Conservation (phyloP, 345 rosid genomes). For the Pistacia vera region DNA sequence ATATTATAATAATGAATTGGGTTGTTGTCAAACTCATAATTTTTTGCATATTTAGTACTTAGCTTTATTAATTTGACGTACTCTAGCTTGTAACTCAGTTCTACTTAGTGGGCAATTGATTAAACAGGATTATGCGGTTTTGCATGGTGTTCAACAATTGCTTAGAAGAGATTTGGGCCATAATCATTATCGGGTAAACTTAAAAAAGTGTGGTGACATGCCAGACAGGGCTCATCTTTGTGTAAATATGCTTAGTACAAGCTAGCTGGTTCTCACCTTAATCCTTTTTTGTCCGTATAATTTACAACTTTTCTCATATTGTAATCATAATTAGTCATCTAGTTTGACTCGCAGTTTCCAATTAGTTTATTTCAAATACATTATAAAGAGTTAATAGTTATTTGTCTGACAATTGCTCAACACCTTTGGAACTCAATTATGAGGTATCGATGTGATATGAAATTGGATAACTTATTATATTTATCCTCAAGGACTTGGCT, state of each 20-base stretch:
- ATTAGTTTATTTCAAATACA: neutral
- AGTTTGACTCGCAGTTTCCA: neutral
- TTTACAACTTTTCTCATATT: neutral
- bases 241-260: neutral
- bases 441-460: neutral
- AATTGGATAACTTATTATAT: neutral
- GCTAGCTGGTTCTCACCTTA: neutral
- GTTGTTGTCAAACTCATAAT: too few relatives aligned
- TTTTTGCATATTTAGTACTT: neutral
- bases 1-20: neutral
- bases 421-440: neutral
- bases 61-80: too few relatives aligned
- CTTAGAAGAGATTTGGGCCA: neutral
- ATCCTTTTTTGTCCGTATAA: neutral
- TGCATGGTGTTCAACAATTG: neutral
- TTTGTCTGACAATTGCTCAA: neutral
- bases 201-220: slow-evolving; percentile 1
- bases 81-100: neutral
- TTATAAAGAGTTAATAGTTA: neutral
- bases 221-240: neutral
- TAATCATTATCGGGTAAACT: neutral
- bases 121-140: neutral
- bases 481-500: neutral
- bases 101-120: neutral
- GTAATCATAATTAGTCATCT: neutral